A percentile compares a stretch with the other conserved stretches of the same genome.
phyloP scores from a whole-genome alignment of 257 asterid genomes.

The Solanum corneliomulleri region DNA sequence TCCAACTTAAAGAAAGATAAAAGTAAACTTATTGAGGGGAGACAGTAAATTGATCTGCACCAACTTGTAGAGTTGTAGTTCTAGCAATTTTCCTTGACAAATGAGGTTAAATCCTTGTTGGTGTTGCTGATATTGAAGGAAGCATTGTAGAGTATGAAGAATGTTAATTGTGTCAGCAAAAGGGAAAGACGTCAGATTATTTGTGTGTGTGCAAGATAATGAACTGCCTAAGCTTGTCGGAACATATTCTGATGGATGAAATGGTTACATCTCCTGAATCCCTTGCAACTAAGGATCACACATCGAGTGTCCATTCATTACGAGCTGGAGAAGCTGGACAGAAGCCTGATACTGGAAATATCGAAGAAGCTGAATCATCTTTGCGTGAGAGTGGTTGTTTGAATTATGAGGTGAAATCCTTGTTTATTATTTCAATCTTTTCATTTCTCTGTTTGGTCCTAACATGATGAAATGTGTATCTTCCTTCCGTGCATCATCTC shows the following conservation, averaged over 20 bases:
- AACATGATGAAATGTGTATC: neutral
- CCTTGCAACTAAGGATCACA: conserved; percentile 39
- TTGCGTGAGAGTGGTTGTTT: conserved; percentile 71
- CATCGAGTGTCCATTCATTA: conserved; percentile 44
- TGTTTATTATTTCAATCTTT: neutral
- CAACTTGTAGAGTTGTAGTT: neutral
- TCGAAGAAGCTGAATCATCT: conserved; percentile 84
- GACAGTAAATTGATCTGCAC: neutral
- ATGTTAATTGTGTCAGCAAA: conserved; percentile 29
- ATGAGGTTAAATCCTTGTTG: conserved; percentile 1
- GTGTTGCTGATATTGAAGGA: conserved; percentile 14
- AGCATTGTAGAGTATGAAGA: conserved; percentile 27
- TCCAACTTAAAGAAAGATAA: neutral
- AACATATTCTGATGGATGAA: conserved; percentile 29
- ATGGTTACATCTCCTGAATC: conserved; percentile 49
- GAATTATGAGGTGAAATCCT: conserved; percentile 52
- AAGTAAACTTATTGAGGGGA: neutral
- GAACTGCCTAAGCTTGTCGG: conserved; percentile 61
- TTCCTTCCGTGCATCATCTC: neutral
- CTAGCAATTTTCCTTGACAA: neutral
- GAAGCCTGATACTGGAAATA: conserved; percentile 62
- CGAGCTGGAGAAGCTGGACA: conserved; percentile 39
- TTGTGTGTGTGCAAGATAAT: conserved; percentile 34
- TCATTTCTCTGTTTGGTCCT: neutral
- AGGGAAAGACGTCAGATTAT: conserved; percentile 3